phyloP scores from a whole-genome alignment of 345 rosid species.

The Hevea brasiliensis region DNA sequence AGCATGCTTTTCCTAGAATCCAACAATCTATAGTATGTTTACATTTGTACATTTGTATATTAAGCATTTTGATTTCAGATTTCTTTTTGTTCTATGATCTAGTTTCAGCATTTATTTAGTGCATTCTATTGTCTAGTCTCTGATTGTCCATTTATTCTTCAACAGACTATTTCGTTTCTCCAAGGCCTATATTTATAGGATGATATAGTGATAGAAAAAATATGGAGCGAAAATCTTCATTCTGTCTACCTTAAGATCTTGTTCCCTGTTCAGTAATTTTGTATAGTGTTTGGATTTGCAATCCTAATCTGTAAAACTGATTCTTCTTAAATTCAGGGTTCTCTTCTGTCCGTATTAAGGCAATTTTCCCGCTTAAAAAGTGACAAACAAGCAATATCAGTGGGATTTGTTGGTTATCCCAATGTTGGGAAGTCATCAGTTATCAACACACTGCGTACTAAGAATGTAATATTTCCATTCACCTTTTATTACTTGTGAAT shows the following conservation, averaged over 20 bases:
- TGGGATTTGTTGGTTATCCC: slow-evolving; percentile 95
- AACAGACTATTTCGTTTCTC: too few species aligned
- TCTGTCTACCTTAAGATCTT: not conserved
- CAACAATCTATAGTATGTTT: not conserved
- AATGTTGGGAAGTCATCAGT: slow-evolving; percentile 98
- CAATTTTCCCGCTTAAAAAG: slow-evolving; percentile 86
- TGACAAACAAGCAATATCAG: slow-evolving; percentile 96
- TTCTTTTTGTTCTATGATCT: not conserved
- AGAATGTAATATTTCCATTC: slow-evolving; percentile 51
- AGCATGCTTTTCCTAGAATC: not conserved
- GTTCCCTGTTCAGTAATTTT: not conserved
- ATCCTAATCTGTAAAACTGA: not conserved
- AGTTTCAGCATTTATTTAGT: not conserved
- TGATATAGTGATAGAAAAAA: not conserved
- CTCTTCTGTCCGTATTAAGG: slow-evolving; percentile 83
- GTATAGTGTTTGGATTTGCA: not conserved
- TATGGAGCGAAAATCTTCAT: not conserved
- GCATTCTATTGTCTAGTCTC: too few species aligned
- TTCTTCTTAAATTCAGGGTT: slow-evolving; percentile 56
- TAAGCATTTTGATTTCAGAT: not conserved
- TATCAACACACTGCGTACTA: slow-evolving; percentile 89
- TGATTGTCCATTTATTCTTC: too few species aligned
- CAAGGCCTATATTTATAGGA: too few species aligned
- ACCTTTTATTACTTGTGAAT: not conserved
- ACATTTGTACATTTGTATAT: not conserved